Evolutionary conservation across 352 stramenopile genomes (phyloP).

Genomic region (Phytophthora europaea): DNA sequence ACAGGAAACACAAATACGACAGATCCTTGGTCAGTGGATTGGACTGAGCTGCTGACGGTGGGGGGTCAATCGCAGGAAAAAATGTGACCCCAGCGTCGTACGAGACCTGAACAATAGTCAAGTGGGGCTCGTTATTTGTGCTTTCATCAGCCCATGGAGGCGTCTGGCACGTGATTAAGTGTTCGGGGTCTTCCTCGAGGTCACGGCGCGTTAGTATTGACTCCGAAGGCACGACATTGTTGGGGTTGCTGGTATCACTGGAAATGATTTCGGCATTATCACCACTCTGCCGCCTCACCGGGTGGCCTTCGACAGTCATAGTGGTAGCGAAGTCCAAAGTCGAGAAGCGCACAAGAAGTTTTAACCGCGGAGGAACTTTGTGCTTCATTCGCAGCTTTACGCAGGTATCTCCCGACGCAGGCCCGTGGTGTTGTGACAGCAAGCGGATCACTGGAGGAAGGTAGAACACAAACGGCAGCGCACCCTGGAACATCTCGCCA

Average conservation of each 20-base stretch:
- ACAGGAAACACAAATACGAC: constrained; percentile 83
- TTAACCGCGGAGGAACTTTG: constrained; percentile 57
- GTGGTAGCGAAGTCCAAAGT: constrained; percentile 40
- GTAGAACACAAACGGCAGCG: constrained; percentile 61
- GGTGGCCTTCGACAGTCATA: constrained; percentile 24
- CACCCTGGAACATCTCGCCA: constrained; percentile 55
- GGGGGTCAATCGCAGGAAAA: constrained; percentile 25
- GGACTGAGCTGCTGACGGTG: constrained; percentile 9
- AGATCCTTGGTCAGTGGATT: constrained; percentile 58
- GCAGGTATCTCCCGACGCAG: constrained; percentile 61
- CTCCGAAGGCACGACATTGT: background rate
- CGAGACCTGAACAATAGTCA: constrained; percentile 82
- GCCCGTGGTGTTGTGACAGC: constrained; percentile 77
- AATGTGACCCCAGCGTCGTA: constrained; percentile 64
- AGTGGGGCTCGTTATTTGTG: constrained; percentile 41
- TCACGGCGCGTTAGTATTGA: background rate
- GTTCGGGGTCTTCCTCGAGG: constrained; percentile 41
- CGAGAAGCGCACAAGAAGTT: constrained; percentile 67
- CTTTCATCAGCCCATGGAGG: constrained; percentile 49
- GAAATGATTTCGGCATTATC: background rate
- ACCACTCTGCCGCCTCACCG: background rate
- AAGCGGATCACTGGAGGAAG: constrained; percentile 68
- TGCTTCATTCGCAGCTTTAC: constrained; percentile 79
- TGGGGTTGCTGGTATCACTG: background rate
- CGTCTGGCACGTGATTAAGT: constrained; percentile 58